A percentile compares a stretch with the other conserved stretches of the same genome.
Evolutionary conservation across 2,329 filamentous ascomycete species (phyloP).

Genomic region (Xylaria arbuscula): DNA sequence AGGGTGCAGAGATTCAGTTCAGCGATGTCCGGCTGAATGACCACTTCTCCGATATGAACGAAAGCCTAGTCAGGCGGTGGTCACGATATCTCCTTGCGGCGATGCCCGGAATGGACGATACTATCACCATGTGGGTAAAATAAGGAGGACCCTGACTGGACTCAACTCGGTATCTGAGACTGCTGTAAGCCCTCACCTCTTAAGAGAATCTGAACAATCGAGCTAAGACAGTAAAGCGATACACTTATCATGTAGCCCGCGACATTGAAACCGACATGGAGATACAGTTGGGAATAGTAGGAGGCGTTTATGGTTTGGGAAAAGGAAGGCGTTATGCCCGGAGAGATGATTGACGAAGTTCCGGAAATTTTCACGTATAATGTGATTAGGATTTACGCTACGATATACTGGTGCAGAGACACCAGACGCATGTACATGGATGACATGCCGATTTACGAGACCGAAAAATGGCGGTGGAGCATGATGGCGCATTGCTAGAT

Average conservation of each 20-base stretch:
- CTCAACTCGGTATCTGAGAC: not conserved
- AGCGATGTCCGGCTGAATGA: constrained; percentile 4
- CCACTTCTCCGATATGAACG: constrained; percentile 20
- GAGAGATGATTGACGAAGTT: not conserved
- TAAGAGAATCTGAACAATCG: not conserved
- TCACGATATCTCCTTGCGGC: constrained; percentile 18
- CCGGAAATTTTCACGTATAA: not conserved
- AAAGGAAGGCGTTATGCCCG: not conserved
- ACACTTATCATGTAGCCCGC: not conserved
- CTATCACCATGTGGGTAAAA: constrained; percentile 12
- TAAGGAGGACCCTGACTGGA: not conserved
- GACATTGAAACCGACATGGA: not conserved
- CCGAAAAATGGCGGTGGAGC: not conserved
- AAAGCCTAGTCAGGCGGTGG: constrained; percentile 2
- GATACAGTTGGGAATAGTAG: not conserved
- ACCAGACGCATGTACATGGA: not conserved
- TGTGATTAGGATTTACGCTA: not conserved
- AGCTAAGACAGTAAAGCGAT: not conserved
- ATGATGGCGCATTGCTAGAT: not conserved
- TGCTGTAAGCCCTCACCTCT: not conserved
- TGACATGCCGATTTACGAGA: not conserved
- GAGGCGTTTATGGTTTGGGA: not conserved
- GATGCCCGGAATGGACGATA: constrained; percentile 10
- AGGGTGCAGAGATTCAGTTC: not conserved
- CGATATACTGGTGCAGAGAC: not conserved